Base-by-base conservation (phyloP, 2,329 filamentous ascomycete species). In the Ceratocystis papillata region DNA sequence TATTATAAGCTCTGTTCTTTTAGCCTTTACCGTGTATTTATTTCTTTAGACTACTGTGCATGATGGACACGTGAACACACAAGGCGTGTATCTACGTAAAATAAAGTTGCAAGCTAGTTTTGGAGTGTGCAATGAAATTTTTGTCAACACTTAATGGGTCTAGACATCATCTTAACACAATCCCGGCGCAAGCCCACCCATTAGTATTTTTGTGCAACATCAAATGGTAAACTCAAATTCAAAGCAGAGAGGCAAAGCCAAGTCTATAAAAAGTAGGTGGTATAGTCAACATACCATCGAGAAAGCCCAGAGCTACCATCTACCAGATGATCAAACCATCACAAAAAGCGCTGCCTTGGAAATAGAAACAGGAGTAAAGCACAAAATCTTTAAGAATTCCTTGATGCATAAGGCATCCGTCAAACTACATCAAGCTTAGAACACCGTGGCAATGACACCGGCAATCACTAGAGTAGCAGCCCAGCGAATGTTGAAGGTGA, bases 381-480 rank as follows among this genome's bases (percentile, higher is more conserved):
- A 62, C 59, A 46, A 62, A 62, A 59, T 59, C 55, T 59, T 59
- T 59, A 37, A 37, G 53, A 50, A 50, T 59, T 64, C 46, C 41
- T 65, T 30, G 33, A 60, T 60, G 55, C 53, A 20, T 48, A 48
- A 59, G 53, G 41, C 41, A 46, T 15, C 55, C 53, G 37, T 41
- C 63, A 59, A 53, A 65, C 41, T 59, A 46, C 41, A 60, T 65
- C 63, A 59, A 46, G 20, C 25, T 61, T 65, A 65, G 48, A 67
- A 63, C 57, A 65, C 65, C 63, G 65, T 67, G 25, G 63, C 66
- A 20, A 67, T 37, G 37, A 65, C 50, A 50, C 66, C 33, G 15
- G 63, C 66, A 63, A 67, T 60, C 28, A 65, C 59, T 33, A 63
- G 30, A 50, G 66, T 67, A n/a, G 63, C 66, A 22, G 64, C 62